phyloP scores from a whole-genome alignment of 2,329 filamentous ascomycete species.

The Ilyonectria robusta region DNA sequence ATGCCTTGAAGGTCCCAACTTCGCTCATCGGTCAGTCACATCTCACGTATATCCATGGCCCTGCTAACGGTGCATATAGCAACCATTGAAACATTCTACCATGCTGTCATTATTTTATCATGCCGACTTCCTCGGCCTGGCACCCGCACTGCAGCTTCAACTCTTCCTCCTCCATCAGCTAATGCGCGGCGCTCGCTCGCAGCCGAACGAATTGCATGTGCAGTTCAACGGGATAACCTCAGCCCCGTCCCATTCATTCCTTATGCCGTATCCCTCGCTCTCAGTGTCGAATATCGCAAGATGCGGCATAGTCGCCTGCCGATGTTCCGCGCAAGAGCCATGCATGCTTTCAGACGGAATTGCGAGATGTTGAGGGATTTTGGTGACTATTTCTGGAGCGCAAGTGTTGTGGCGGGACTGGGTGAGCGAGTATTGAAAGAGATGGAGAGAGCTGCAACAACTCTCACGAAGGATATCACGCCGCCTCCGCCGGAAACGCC shows the following conservation, averaged over 20 bases:
- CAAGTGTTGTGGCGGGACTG: slow-evolving; percentile 67
- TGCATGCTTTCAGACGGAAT: slow-evolving; percentile 67
- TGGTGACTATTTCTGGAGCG: slow-evolving; percentile 71
- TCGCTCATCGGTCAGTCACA: slow-evolving; percentile 62
- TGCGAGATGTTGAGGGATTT: slow-evolving; percentile 67
- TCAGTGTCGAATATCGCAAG: slow-evolving; percentile 75
- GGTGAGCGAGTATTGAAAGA: slow-evolving; percentile 69
- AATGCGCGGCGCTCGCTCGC: slow-evolving; percentile 71
- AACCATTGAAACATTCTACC: slow-evolving; percentile 75
- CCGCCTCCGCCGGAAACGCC: slow-evolving; percentile 45
- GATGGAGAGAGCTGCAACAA: slow-evolving; percentile 68
- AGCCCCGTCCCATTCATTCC: slow-evolving; percentile 72
- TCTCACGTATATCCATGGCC: not conserved
- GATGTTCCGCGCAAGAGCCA: slow-evolving; percentile 70
- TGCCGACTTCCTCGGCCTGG: slow-evolving; percentile 66
- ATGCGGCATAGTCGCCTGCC: slow-evolving; percentile 73
- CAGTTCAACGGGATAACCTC: slow-evolving; percentile 66
- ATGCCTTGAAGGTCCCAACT: slow-evolving; percentile 64
- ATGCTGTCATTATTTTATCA: slow-evolving; percentile 74
- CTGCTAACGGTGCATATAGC: slow-evolving; percentile 55
- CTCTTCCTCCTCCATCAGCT: slow-evolving; percentile 62
- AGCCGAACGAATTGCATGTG: slow-evolving; percentile 69
- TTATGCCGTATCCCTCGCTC: slow-evolving; percentile 72
- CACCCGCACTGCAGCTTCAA: slow-evolving; percentile 56
- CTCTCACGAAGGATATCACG: slow-evolving; percentile 56